These are phyloP conservation scores for Friedmanniomyces endolithicus DNA, from an alignment of 495 filamentous ascomycete species.

Conservation along the genomic window DNA sequence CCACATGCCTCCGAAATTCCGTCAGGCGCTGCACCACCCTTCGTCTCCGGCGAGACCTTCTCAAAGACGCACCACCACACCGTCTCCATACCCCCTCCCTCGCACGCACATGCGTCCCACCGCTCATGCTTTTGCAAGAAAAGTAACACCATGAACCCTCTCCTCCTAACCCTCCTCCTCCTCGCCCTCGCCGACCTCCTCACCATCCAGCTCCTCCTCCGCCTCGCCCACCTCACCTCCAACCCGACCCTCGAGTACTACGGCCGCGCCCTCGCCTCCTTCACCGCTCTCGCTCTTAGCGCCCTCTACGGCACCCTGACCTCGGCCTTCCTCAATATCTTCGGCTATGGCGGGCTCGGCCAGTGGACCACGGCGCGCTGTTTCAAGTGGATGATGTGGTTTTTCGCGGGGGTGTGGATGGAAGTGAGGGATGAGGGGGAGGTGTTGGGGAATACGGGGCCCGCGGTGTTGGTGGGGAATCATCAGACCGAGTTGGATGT, in stretches of 20 bases:
- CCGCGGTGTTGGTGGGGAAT: slow-evolving; percentile 84
- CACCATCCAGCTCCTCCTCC: slow-evolving; percentile 35
- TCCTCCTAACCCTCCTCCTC: slow-evolving; percentile 24
- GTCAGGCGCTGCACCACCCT: background rate
- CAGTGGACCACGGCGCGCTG: slow-evolving; percentile 75
- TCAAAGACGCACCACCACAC: too few species aligned
- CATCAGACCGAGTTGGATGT: slow-evolving; percentile 78
- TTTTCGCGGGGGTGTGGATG: slow-evolving; percentile 68
- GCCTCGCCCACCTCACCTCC: background rate
- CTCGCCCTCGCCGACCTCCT: slow-evolving; percentile 36
- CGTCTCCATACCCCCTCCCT: background rate
- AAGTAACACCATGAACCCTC: slow-evolving; percentile 4
- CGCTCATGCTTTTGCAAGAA: background rate
- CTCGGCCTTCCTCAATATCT: slow-evolving; percentile 55
- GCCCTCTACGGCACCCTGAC: slow-evolving; percentile 68
- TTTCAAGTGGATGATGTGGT: slow-evolving; percentile 66
- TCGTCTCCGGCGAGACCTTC: background rate
- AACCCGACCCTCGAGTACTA: slow-evolving; percentile 37
- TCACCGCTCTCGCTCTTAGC: slow-evolving; percentile 50
- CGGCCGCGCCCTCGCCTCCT: slow-evolving; percentile 59
- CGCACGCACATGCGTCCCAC: background rate
- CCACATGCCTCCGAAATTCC: background rate
- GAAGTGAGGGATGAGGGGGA: slow-evolving; percentile 35
- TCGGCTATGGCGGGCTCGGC: slow-evolving; percentile 59
- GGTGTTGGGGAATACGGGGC: slow-evolving; percentile 38